These are phyloP conservation scores for Passalora sequoiae DNA, from an alignment of 2,329 filamentous ascomycete genomes.

Conservation along the genomic window DNA sequence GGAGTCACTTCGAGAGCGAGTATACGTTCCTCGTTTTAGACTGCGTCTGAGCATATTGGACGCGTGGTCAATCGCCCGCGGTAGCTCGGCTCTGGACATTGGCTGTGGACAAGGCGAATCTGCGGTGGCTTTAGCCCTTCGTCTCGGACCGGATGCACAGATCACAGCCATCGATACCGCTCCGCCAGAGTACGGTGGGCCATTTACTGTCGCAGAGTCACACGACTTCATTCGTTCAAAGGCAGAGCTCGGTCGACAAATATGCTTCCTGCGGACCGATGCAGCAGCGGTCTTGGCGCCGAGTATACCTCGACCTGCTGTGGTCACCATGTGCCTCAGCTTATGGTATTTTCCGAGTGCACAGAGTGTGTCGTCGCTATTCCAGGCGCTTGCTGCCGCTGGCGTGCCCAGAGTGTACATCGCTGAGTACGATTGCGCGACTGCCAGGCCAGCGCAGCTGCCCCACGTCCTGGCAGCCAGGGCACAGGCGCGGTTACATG, in stretches of 20 bases:
- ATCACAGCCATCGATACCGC: background rate
- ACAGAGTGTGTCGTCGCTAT: background rate
- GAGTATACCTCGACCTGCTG: background rate
- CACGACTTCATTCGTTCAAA: background rate
- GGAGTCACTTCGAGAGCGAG: background rate
- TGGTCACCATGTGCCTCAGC: background rate
- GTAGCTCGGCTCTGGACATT: background rate
- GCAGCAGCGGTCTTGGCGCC: background rate
- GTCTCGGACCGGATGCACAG: background rate
- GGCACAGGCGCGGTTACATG: background rate
- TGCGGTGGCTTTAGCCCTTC: background rate
- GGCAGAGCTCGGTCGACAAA: background rate
- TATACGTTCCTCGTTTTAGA: background rate
- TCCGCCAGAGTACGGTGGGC: background rate
- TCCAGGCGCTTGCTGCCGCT: conserved; percentile 1
- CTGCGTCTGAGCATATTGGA: background rate
- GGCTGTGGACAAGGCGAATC: background rate
- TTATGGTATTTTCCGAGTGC: background rate
- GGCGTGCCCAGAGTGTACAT: conserved; percentile 1
- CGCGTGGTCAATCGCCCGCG: background rate
- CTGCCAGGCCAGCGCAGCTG: background rate
- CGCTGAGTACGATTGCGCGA: conserved; percentile 1
- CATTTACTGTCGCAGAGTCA: background rate
- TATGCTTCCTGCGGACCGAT: background rate
- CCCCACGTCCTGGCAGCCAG: background rate